These are phyloP conservation scores for Eimeria praecox DNA, from an alignment of 169 alveolate genomes.

Conservation along the genomic window DNA sequence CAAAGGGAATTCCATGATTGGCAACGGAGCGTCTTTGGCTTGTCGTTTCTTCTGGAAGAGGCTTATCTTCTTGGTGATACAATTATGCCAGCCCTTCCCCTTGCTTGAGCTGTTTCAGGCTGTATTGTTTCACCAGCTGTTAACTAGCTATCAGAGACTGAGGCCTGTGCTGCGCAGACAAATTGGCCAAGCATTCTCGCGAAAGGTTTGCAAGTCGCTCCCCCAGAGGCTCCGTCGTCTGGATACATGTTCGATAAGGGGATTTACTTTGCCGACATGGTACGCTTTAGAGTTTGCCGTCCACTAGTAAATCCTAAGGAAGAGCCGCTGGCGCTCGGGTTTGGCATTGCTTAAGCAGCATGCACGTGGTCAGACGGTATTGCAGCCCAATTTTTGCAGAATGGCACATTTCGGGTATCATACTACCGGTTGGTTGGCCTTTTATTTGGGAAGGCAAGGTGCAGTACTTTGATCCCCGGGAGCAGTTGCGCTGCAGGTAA, in stretches of 20 bases:
- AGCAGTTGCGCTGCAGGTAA: conserved; percentile 66
- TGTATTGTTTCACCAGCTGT: neutral
- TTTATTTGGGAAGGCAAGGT: neutral
- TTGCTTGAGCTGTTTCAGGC: neutral
- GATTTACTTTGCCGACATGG: conserved; percentile 95
- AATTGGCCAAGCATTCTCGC: conserved; percentile 94
- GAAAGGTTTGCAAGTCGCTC: conserved; percentile 95
- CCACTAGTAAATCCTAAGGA: neutral
- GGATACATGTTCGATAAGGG: conserved; percentile 97
- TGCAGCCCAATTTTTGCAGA: neutral
- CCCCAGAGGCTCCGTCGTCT: conserved; percentile 96
- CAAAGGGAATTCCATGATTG: neutral
- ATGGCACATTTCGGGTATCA: neutral
- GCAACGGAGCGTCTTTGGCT: neutral
- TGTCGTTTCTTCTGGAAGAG: neutral
- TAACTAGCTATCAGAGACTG: neutral
- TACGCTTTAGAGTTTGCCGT: conserved; percentile 28
- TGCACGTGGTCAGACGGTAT: neutral
- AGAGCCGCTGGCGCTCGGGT: neutral
- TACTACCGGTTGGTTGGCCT: neutral
- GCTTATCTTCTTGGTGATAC: neutral
- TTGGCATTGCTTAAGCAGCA: neutral
- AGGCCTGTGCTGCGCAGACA: conserved; percentile 79
- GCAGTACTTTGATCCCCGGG: neutral
- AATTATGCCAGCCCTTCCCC: neutral